Evolutionary conservation across 371 early-diverging fungal genomes (phyloP), one percentile per base, ranked within the genome.

Genomic region (Mortierella sp.): DNA sequence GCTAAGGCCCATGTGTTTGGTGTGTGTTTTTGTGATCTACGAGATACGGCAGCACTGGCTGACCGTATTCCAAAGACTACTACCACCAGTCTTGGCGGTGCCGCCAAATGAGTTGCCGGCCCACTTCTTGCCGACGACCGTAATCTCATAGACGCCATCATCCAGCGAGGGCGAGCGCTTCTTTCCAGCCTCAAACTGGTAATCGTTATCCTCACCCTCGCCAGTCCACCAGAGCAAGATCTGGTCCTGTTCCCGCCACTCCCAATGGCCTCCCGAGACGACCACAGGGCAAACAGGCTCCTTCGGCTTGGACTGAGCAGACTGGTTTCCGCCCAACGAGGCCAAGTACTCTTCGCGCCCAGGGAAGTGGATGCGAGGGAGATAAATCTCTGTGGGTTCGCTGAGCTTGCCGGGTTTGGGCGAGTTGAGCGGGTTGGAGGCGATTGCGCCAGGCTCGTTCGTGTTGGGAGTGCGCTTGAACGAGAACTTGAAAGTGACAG

Each of bases 291-390:
- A 86, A 7, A 74, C 75, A 2, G 73, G 73, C 9, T 80, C 79
- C 34, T 75, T 80, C 7, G 47, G 72, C n/a, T 58, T 73, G 38
- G 26, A 34, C 13, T 50, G 71, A 4, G 26, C 34, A 24, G 78
- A 34, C 42, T 42, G 68, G 42, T 10, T 68, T 8, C 50, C 70
- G 13, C 74, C 73, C n/a, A 82, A 47, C 0, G 82, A 82, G 28
- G 28, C 55, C 24, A 79, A 50, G 45, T 86, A 86, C 16, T 82
- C 86, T 28, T 77, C 73, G 7, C 73, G 75, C 34, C 73, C 80
- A n/a, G 91, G 89, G 78, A 91, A 91, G 73, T 88, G 88, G 21
- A 78, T 79, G 21, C 81, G 75, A 24, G 91, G 91, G 10, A 91
- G 83, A 76, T 89, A 89, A 28, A 91, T 87, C 76, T 89, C 90